Conservation (phyloP, 345 rosid species). For the Limnanthes douglasii region DNA sequence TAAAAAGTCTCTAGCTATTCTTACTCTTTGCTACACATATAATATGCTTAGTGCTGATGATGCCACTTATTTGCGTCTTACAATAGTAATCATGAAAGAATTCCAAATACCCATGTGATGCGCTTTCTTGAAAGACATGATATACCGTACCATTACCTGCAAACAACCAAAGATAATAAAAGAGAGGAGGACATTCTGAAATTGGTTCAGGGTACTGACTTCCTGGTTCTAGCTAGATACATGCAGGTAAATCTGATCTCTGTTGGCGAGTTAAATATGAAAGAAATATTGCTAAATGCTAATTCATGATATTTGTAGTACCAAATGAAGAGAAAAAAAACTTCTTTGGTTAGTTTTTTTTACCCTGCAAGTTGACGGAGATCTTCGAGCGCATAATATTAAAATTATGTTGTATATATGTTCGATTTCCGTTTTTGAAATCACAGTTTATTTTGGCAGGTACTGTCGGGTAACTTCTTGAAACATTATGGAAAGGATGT, state of each 20-base stretch:
- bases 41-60: conserved; percentile 5
- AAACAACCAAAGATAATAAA: conserved; percentile 33
- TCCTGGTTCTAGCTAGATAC: conserved; percentile 89
- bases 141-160: conserved; percentile 72
- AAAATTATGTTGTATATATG: no score
- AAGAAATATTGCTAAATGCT: not conserved
- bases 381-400: no score
- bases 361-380: no score
- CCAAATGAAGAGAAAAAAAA: no score
- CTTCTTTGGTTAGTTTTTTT: no score
- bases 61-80: conserved; percentile 5
- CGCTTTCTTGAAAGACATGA: conserved; percentile 77
- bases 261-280: not conserved
- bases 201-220: conserved; percentile 73
- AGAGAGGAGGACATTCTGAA: conserved; percentile 70
- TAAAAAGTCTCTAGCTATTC: conserved; percentile 1
- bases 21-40: not conserved
- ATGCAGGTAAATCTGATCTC: conserved; percentile 70
- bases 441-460: conserved; percentile 20
- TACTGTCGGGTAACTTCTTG: conserved; percentile 62
- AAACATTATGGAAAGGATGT: conserved; percentile 69
- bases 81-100: conserved; percentile 83
- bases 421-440: not conserved
- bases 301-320: no score
- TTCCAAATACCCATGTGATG: conserved; percentile 66